Base-by-base conservation (phyloP, 352 stramenopile genomes). In the Phytophthora megakarya region DNA sequence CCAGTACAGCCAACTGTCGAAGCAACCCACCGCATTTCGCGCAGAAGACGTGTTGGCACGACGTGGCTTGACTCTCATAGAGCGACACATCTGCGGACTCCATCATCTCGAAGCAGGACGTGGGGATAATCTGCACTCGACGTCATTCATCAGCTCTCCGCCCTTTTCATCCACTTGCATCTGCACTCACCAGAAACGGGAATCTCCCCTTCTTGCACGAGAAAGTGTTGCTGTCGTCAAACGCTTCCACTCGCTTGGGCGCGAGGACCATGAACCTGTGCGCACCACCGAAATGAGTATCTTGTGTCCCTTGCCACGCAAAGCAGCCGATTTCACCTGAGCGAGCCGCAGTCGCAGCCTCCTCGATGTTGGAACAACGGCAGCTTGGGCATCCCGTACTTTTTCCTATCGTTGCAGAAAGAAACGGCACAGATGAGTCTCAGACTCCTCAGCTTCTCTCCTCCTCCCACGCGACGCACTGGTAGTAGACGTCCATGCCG, bases 141-240 rank as follows among this genome's bases (percentile, higher is more conserved):
- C n/a, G 52, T 10, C 8, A 48, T 33, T 19, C 30, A 55, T 23
- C 38, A 61, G 5, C 28, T 45, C 13, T 26, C 7, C 18, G 25
- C 11, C 32, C 13, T 11, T 23, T 40, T 30, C 0, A 28, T 16
- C 16, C 28, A 33, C 12, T 13, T 11, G 37, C 18, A 18, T 11
- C 16, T 16, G 15, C 10, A 76, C 75, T 44, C 64, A 93, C 85
- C 68, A 93, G 43, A 42, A 89, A 90, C 5, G 85, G 85, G 37
- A 92, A 92, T 22, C 85, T 75, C 3, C 85, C 85, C 50, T 90
- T 90, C 69, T 93, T 93, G 76, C 83, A 92, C 3, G 85, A 88
- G 25, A 92, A 72, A 40, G 81, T 79, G 53, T 92, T 92, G 74
- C 83, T 92, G 52, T 93, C 85, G 55, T 93, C 85, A 46, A 91